Percentiles rank a stretch among this genome's conserved stretches.
Evolutionary conservation across 2,329 filamentous ascomycete genomes (phyloP).

Genomic region (Scedosporium aurantiacum): DNA sequence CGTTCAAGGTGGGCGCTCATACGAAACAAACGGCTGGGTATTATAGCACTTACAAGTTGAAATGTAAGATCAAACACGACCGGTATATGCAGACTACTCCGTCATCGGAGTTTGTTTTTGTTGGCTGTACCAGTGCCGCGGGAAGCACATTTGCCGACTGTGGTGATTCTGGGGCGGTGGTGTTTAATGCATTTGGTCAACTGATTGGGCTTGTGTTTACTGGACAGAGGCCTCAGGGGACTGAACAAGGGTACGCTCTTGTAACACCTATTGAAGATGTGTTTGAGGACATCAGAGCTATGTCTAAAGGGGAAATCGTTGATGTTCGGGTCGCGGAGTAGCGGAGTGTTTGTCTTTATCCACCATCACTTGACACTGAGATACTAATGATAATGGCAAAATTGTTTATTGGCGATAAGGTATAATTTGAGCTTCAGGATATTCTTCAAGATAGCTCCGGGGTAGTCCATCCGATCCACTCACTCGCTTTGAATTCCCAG

Average conservation of each 20-base stretch:
- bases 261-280: conserved; percentile 3
- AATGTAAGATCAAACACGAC: background rate
- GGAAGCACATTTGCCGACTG: background rate
- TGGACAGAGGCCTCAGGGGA: background rate
- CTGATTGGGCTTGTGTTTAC: background rate
- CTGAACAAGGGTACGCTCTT: background rate
- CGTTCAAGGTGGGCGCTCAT: background rate
- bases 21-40: background rate
- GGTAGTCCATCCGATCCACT: background rate
- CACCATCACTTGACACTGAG: too few species aligned
- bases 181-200: background rate
- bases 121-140: background rate
- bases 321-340: background rate
- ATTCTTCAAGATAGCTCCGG: background rate
- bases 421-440: background rate
- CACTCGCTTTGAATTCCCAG: conserved; percentile 4
- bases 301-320: background rate
- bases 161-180: background rate
- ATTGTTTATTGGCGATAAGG: background rate
- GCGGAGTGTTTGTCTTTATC: too few species aligned
- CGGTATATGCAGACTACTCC: background rate
- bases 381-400: background rate
- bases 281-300: background rate
- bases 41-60: background rate
- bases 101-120: background rate